phyloP scores from a whole-genome alignment of 192 early-diverging fungal species.

The Podila verticillata region DNA sequence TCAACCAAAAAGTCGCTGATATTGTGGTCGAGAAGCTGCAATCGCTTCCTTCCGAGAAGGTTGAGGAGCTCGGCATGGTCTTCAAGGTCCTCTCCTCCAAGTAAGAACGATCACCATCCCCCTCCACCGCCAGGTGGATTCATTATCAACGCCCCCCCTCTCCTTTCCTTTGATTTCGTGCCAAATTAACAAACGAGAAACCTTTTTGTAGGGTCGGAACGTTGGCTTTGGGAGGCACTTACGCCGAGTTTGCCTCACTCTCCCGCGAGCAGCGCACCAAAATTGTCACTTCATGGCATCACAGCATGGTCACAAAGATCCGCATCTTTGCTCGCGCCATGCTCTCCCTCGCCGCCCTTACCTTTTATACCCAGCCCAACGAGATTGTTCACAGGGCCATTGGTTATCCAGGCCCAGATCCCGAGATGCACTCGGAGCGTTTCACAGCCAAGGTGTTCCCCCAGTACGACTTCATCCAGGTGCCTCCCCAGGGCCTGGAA shows the following conservation, averaged over 20 bases:
- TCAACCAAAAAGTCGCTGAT: conserved; percentile 30
- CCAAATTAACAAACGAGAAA: neutral
- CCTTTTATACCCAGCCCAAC: conserved; percentile 18
- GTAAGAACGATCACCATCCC: conserved; percentile 2
- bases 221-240: conserved; percentile 33
- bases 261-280: conserved; percentile 36
- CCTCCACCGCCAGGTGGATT: neutral
- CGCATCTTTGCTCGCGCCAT: conserved; percentile 33
- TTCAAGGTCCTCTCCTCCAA: conserved; percentile 47
- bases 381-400: conserved; percentile 55
- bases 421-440: conserved; percentile 48
- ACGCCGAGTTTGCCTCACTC: conserved; percentile 33
- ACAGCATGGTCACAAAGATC: conserved; percentile 40
- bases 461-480: conserved; percentile 63
- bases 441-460: conserved; percentile 56
- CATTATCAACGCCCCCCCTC: neutral
- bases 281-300: conserved; percentile 29
- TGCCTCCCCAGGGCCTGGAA: conserved; percentile 48
- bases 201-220: conserved; percentile 23
- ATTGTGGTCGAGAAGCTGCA: conserved; percentile 19
- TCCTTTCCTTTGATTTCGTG: neutral
- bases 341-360: conserved; percentile 8
- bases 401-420: conserved; percentile 64
- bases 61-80: conserved; percentile 41
- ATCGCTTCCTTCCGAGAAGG: conserved; percentile 32